A percentile compares a stretch with the other conserved stretches of the same genome.
Evolutionary conservation across 75 land plant species (phyloP).

Genomic region (Picea sitchensis): DNA sequence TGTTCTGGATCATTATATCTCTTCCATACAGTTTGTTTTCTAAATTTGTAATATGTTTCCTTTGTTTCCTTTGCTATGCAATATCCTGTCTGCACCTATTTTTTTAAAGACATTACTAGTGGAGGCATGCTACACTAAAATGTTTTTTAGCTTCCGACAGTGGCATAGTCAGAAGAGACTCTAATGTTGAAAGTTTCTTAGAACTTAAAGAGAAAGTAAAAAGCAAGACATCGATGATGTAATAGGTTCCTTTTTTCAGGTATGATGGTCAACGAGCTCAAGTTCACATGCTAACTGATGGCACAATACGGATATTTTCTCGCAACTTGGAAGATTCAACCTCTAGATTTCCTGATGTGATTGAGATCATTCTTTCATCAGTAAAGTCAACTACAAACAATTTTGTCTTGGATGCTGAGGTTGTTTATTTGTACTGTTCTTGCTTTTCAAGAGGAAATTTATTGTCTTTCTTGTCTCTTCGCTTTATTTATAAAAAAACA

Average conservation of each 20-base stretch:
- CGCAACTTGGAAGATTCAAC: too few species aligned
- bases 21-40: too few species aligned
- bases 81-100: too few species aligned
- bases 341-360: too few species aligned
- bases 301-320: slow-evolving; percentile 43
- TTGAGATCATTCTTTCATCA: background rate
- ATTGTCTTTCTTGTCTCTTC: background rate
- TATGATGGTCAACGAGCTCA: slow-evolving; percentile 99
- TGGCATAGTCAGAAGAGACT: background rate
- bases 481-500: too few species aligned
- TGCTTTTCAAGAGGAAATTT: background rate
- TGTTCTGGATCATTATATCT: too few species aligned
- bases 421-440: slow-evolving; percentile 3
- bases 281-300: slow-evolving; percentile 76
- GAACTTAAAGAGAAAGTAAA: background rate
- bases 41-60: too few species aligned
- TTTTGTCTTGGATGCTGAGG: slow-evolving; percentile 97
- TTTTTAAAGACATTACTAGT: background rate
- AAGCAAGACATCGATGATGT: background rate
- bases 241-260: slow-evolving; percentile 21
- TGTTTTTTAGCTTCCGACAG: background rate
- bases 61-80: too few species aligned
- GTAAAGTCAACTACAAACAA: slow-evolving; percentile 32
- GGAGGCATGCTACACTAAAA: background rate
- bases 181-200: background rate